phyloP scores from a whole-genome alignment of 129 eudicot species.

The carrot (Daucus carota) region DH1_v3.0 NC_030383.2:47464501-47465000 shows the following conservation, averaged over 20 bases:
- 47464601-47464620: not conserved
- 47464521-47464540: not conserved
- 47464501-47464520: not conserved
- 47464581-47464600: not conserved
- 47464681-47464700: not conserved
- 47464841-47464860: no score
- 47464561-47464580: not conserved
- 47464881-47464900: no score
- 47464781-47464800: not conserved
- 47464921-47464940: no score
- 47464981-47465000: no score
- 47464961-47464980: no score
- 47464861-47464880: no score
- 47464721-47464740: not conserved
- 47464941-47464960: no score
- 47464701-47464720: constrained; percentile 1
- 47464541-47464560: not conserved
- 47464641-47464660: not conserved
- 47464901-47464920: no score
- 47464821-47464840: no score
- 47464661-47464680: not conserved
- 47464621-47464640: constrained; percentile 7
- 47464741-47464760: not conserved
- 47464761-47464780: not conserved
- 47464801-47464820: not conserved